Conservation (phyloP, 208 protist genomes). For the Sergeia podlipaevii region DNA sequence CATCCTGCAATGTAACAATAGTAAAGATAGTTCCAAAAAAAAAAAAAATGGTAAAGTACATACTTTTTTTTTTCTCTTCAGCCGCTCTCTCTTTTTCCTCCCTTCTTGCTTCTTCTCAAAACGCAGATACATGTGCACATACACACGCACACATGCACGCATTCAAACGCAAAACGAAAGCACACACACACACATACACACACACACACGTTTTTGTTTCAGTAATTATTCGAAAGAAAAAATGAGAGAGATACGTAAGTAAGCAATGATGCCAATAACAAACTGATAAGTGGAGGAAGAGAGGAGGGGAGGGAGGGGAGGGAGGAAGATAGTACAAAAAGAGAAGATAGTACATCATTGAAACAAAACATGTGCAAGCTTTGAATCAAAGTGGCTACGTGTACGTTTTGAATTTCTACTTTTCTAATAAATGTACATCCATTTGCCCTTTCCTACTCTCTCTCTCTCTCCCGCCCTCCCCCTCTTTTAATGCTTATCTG, state of each 20-base stretch:
- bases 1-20: too few species aligned
- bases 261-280: slow-evolving; percentile 2
- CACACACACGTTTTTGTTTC: neutral
- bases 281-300: neutral
- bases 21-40: slow-evolving; percentile 1
- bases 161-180: too few species aligned
- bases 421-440: too few species aligned
- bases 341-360: neutral
- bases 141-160: too few species aligned
- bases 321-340: slow-evolving; percentile 11
- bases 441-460: too few species aligned
- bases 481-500: too few species aligned
- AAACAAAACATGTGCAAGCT: neutral
- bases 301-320: neutral
- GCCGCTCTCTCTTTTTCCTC: neutral
- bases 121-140: too few species aligned
- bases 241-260: neutral
- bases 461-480: too few species aligned
- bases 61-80: neutral
- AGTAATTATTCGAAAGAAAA: neutral
- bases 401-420: too few species aligned
- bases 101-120: too few species aligned
- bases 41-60: slow-evolving; percentile 1
- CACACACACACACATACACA: neutral
- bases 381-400: too few species aligned